These are phyloP conservation scores for Sanghuangporus weigelae DNA, from an alignment of 1,284 basidiomycete species.

Conservation along the genomic window DNA sequence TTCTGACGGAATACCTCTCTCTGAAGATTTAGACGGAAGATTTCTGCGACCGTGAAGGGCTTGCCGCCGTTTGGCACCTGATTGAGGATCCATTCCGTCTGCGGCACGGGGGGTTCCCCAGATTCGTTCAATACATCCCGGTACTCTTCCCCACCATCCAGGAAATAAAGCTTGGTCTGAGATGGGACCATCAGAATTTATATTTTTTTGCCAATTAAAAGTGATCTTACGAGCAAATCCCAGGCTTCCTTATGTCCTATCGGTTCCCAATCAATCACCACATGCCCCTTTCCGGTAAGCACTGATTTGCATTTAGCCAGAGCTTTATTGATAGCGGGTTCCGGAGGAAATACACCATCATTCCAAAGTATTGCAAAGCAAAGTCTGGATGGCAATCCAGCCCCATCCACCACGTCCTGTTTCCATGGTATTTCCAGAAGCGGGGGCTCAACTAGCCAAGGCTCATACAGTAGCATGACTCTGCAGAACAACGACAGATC, in stretches of 20 bases:
- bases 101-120: slow-evolving; percentile 37
- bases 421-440: slow-evolving; percentile 52
- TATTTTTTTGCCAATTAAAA: background rate
- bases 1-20: slow-evolving; percentile 39
- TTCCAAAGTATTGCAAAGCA: slow-evolving; percentile 50
- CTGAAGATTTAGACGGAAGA: slow-evolving; percentile 39
- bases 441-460: slow-evolving; percentile 51
- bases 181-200: background rate
- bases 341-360: slow-evolving; percentile 50
- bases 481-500: slow-evolving; percentile 50
- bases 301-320: slow-evolving; percentile 38
- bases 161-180: slow-evolving; percentile 44
- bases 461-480: slow-evolving; percentile 44
- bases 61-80: slow-evolving; percentile 33
- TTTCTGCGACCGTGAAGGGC: slow-evolving; percentile 35
- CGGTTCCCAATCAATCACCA: slow-evolving; percentile 45
- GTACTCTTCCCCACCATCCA: slow-evolving; percentile 47
- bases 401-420: slow-evolving; percentile 33
- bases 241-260: slow-evolving; percentile 41
- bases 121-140: slow-evolving; percentile 30
- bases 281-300: slow-evolving; percentile 47
- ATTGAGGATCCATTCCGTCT: slow-evolving; percentile 43
- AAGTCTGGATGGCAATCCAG: slow-evolving; percentile 38
- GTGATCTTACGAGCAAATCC: slow-evolving; percentile 41
- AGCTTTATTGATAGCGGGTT: slow-evolving; percentile 47